A percentile compares a stretch with the other conserved stretches of the same genome.
Conservation (phyloP, 768 basidiomycete species). For the Boletus subparvulus region DNA sequence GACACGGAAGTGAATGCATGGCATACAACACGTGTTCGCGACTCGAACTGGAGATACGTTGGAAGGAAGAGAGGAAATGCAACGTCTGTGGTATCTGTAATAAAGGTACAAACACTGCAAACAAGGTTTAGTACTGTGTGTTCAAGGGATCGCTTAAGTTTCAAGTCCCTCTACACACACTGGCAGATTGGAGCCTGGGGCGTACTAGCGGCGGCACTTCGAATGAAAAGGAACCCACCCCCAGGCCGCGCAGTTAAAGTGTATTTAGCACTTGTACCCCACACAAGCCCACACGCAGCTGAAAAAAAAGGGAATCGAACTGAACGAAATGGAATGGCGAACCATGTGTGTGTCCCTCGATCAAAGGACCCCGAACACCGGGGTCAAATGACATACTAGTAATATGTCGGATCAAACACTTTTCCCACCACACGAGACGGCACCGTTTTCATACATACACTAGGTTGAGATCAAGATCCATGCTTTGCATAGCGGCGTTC, state of each 20-base stretch:
- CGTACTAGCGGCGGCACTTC: not conserved
- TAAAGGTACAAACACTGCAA: not conserved
- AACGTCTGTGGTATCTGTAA: not conserved
- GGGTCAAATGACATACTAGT: not conserved
- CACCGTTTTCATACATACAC: not conserved
- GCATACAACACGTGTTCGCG: conserved; percentile 15
- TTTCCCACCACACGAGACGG: not conserved
- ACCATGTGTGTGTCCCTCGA: not conserved
- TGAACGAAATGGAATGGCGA: no score
- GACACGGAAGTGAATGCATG: conserved; percentile 17
- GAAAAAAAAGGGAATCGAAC: not conserved
- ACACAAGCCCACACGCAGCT: not conserved
- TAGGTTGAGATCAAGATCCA: not conserved
- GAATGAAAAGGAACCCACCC: not conserved
- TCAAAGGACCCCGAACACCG: conserved; percentile 1
- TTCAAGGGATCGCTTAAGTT: conserved; percentile 1
- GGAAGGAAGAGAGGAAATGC: not conserved
- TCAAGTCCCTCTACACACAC: not conserved
- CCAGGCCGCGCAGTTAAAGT: not conserved
- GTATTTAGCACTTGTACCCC: not conserved
- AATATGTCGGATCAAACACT: not conserved
- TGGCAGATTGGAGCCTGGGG: not conserved
- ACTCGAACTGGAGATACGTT: not conserved
- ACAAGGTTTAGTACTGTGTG: conserved; percentile 12
- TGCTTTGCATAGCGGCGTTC: not conserved